Evolutionary conservation across 2,329 filamentous ascomycete genomes (phyloP), one percentile per base, ranked within the genome.

Genomic region (Hymenoscyphus occultus): DNA sequence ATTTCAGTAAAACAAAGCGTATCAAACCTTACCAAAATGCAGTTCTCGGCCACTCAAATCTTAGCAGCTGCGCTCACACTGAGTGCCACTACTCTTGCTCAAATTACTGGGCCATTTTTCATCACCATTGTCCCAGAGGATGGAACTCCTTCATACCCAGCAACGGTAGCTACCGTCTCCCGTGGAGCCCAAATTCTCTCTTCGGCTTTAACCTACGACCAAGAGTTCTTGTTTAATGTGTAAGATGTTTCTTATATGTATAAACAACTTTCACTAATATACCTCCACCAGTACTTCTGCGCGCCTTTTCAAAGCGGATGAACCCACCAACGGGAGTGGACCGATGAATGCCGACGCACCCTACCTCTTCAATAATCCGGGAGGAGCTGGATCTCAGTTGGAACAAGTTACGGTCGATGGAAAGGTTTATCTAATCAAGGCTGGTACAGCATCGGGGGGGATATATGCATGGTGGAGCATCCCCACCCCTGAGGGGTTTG

Each of bases 81-180:
- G 22, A 54, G 48, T 22, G 22, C 19, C 48, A 28, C 19, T 28
- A 22, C 48, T 13, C 22, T 54, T 19, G 48, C 48, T 5, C 19
- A 54, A 28, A 54, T 54, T 9, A 54, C 48, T 10, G 48, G 48
- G 2, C 48, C 48, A 54, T 54, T 54, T 13, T 54, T 54, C 19
- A 54, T 54, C 48, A 54, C 48, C 48, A 28, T 54, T 28, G 48
- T 54, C 19, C 48, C 48, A 54, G 19, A 54, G 22, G 48, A 54
- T 28, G 48, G 48, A 54, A 28, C 19, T 28, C 19, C 48, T 28
- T 54, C 48, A 22, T 54, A 54, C 13, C 48, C 48, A 1, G 48
- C 48, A 13, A 54, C 48, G 22, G 48, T 54, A 14, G 48, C 48
- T 12, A 54, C 48, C 3, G 48, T 54, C 7, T 54, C 48, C 19